Evolutionary conservation across 2,329 filamentous ascomycete genomes (phyloP).

Genomic region (Trichoderma breve): DNA sequence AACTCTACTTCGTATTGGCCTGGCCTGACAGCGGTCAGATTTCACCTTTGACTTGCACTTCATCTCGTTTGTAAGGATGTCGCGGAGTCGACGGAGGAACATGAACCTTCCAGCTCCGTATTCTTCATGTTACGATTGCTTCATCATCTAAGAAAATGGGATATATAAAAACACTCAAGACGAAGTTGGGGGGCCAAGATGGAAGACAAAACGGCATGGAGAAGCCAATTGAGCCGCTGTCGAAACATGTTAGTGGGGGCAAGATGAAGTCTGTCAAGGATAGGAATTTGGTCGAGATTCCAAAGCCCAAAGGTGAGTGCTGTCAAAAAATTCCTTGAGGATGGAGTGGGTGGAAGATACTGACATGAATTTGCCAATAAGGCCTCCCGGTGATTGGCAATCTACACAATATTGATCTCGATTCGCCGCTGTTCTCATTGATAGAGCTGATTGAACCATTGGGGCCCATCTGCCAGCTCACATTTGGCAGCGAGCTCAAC

Average conservation of each 20-base stretch:
- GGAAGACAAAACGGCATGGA: background rate
- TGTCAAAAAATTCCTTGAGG: background rate
- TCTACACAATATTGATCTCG: slow-evolving; percentile 9
- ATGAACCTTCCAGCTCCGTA: background rate
- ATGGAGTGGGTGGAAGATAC: background rate
- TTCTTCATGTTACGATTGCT: background rate
- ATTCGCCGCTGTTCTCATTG: slow-evolving; percentile 4
- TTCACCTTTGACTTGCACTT: background rate
- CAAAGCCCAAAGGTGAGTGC: slow-evolving; percentile 8
- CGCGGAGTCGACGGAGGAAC: background rate
- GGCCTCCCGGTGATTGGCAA: slow-evolving; percentile 10
- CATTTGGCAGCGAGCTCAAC: background rate
- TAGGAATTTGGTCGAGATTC: background rate
- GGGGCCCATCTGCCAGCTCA: slow-evolving; percentile 14
- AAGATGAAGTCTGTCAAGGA: background rate
- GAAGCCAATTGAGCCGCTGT: background rate
- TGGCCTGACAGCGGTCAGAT: background rate
- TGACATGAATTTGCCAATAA: background rate
- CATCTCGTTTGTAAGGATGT: background rate
- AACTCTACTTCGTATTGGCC: background rate
- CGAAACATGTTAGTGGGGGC: background rate
- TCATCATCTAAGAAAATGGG: background rate
- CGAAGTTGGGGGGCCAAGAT: background rate
- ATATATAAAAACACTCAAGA: slow-evolving; percentile 8
- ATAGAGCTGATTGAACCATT: slow-evolving; percentile 6